Evolutionary conservation across 768 basidiomycete genomes (phyloP).

Genomic region (Sarcodon sp.): DNA sequence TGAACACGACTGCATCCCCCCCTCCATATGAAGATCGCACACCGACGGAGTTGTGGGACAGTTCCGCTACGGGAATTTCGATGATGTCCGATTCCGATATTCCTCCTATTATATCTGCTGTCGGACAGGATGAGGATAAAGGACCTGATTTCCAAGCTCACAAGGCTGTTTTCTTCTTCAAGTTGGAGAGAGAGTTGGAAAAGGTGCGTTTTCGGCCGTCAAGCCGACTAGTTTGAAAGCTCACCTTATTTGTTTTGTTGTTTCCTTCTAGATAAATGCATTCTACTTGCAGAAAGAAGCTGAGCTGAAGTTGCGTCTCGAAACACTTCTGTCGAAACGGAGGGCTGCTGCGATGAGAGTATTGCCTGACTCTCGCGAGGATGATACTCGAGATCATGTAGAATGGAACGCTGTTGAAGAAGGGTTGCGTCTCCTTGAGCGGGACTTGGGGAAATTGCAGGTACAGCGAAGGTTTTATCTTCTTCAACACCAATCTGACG

Average conservation of each 20-base stretch:
- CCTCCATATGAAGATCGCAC: conserved; percentile 9
- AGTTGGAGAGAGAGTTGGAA: conserved; percentile 92
- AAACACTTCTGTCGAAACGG: conserved; percentile 88
- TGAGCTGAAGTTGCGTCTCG: conserved; percentile 82
- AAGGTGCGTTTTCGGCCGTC: conserved; percentile 44
- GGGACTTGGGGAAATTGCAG: conserved; percentile 92
- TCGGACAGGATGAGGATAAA: conserved; percentile 56
- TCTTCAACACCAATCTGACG: background rate
- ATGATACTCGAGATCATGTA: conserved; percentile 49
- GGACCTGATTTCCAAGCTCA: conserved; percentile 87
- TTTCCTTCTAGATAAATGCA: conserved; percentile 67
- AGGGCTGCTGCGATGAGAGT: conserved; percentile 68
- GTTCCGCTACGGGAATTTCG: conserved; percentile 4
- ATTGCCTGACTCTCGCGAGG: conserved; percentile 53
- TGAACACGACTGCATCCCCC: conserved; percentile 18
- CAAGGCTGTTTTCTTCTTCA: conserved; percentile 98
- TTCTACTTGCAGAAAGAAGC: conserved; percentile 98
- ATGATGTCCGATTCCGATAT: conserved; percentile 11
- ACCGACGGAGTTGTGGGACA: background rate
- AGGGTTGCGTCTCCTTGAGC: conserved; percentile 87
- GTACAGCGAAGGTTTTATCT: conserved; percentile 26
- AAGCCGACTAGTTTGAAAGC: background rate
- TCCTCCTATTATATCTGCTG: conserved; percentile 47
- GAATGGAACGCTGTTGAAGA: conserved; percentile 97
- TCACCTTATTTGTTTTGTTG: conserved; percentile 1